Evolutionary conservation across 371 early-diverging fungal species (phyloP).

Genomic region (Parasitella parasitica): DNA sequence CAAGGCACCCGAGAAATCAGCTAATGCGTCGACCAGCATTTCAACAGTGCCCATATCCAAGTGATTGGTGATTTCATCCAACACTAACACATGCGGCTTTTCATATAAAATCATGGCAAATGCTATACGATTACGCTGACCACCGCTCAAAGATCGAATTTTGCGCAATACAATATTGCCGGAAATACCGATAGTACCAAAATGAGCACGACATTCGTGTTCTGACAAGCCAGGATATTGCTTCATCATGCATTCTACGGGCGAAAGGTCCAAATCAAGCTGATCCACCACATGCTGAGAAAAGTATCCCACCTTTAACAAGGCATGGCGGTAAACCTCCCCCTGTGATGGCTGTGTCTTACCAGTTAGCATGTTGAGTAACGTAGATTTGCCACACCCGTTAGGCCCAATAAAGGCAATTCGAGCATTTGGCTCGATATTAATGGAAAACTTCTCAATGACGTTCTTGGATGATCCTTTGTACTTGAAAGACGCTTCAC

Average conservation of each 20-base stretch:
- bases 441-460: constrained; percentile 51
- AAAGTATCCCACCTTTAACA: constrained; percentile 73
- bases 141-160: constrained; percentile 66
- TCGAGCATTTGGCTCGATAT: constrained; percentile 57
- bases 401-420: constrained; percentile 79
- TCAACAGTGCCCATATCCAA: constrained; percentile 77
- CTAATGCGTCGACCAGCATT: constrained; percentile 59
- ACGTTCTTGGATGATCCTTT: constrained; percentile 27
- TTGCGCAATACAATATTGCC: constrained; percentile 57
- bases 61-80: constrained; percentile 89
- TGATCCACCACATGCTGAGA: constrained; percentile 79
- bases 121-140: constrained; percentile 74
- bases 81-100: constrained; percentile 73
- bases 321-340: constrained; percentile 55
- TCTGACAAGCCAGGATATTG: constrained; percentile 50
- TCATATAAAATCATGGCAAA: constrained; percentile 67
- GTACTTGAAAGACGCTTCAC: constrained; percentile 64
- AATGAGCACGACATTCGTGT: constrained; percentile 61
- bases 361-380: constrained; percentile 72
- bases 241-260: constrained; percentile 50
- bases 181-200: constrained; percentile 67
- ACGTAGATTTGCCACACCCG: constrained; percentile 84
- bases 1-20: constrained; percentile 61
- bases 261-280: constrained; percentile 50
- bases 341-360: constrained; percentile 58